These are phyloP conservation scores for Aspergillus ustus DNA, from an alignment of 2,329 filamentous ascomycete genomes.

Conservation along the genomic window DNA sequence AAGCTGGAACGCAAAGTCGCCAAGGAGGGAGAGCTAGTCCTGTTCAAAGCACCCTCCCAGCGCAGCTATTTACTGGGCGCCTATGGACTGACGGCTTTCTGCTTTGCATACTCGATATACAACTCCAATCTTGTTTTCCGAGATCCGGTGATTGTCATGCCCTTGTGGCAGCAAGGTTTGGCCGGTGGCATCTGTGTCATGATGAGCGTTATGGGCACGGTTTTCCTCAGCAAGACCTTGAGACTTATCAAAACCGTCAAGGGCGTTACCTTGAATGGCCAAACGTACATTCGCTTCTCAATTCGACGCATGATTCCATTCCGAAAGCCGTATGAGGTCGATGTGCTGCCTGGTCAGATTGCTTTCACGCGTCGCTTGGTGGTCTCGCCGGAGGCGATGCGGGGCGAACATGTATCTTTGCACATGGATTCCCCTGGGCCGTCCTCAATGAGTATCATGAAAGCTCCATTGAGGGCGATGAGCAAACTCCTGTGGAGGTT, in stretches of 20 bases:
- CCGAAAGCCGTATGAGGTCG: conserved; percentile 39
- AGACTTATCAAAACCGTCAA: conserved; percentile 64
- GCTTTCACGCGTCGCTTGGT: conserved; percentile 39
- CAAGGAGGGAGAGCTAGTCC: conserved; percentile 58
- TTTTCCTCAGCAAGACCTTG: conserved; percentile 62
- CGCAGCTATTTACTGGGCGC: conserved; percentile 65
- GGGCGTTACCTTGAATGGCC: conserved; percentile 48
- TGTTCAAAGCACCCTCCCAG: conserved; percentile 70
- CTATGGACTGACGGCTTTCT: conserved; percentile 61
- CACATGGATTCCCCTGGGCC: neutral
- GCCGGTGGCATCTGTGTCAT: conserved; percentile 64
- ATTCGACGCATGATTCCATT: conserved; percentile 46
- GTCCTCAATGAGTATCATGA: conserved; percentile 36
- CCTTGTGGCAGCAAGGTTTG: conserved; percentile 61
- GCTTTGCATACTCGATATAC: conserved; percentile 56
- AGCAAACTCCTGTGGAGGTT: conserved; percentile 37
- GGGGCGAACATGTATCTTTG: conserved; percentile 10
- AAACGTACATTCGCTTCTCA: conserved; percentile 39
- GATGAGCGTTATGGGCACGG: conserved; percentile 64
- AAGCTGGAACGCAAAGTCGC: conserved; percentile 56
- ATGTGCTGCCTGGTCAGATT: conserved; percentile 39
- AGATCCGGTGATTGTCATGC: conserved; percentile 56
- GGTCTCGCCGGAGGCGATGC: conserved; percentile 33
- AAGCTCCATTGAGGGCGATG: conserved; percentile 36
- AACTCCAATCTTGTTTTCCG: conserved; percentile 58